These are phyloP conservation scores for Periconia digitata DNA, from an alignment of 2,329 filamentous ascomycete genomes.

Conservation along the genomic window DNA sequence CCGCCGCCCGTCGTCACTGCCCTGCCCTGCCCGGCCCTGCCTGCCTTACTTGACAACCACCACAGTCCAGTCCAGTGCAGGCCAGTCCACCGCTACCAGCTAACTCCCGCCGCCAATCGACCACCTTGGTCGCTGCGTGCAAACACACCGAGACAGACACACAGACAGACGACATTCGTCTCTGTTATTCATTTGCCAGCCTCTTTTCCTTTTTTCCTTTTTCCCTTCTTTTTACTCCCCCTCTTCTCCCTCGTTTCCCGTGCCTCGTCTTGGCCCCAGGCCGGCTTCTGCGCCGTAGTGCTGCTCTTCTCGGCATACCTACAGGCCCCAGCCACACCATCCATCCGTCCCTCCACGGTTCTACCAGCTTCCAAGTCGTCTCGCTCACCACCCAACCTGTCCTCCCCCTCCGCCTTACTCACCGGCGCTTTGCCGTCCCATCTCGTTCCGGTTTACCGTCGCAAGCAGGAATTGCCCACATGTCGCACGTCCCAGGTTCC, in stretches of 20 bases:
- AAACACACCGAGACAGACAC: no score
- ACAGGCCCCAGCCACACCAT: no score
- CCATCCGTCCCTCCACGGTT: no score
- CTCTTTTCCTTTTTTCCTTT: not conserved
- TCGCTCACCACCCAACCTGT: not conserved
- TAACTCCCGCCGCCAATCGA: no score
- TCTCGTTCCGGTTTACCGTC: not conserved
- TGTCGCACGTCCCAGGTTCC: slow-evolving; percentile 26
- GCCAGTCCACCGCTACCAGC: no score
- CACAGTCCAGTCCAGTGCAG: no score
- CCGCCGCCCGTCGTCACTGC: no score
- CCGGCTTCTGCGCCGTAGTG: not conserved
- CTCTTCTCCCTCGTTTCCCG: not conserved
- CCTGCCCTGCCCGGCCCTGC: no score
- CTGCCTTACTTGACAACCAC: no score
- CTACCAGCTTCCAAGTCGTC: not conserved
- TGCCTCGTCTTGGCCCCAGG: not conserved
- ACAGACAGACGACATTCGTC: no score
- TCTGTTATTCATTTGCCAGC: not conserved
- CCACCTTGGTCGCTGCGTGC: no score
- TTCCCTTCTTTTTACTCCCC: not conserved
- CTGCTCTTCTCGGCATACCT: no score
- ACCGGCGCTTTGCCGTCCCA: not conserved
- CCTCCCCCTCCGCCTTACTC: not conserved
- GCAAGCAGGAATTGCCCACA: slow-evolving; percentile 21